Evolutionary conservation across 2,329 filamentous ascomycete genomes (phyloP).

Genomic region (Alternaria panax): DNA sequence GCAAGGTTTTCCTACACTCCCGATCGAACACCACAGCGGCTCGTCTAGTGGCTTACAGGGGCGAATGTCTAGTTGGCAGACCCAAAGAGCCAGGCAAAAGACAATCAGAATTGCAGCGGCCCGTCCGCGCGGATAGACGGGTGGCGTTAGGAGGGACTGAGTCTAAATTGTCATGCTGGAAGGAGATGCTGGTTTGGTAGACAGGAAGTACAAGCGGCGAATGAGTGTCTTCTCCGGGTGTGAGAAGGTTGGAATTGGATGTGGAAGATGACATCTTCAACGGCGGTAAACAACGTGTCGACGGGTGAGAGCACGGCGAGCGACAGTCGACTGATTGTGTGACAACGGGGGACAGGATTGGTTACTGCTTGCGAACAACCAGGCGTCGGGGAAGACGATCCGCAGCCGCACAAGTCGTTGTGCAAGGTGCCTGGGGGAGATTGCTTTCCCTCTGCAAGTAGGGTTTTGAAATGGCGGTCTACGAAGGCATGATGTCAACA

Average conservation of each 20-base stretch:
- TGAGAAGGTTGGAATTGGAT: conserved; percentile 13
- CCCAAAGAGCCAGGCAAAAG: conserved; percentile 26
- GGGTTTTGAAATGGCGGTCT: conserved; percentile 40
- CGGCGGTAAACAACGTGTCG: conserved; percentile 40
- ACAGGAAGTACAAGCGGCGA: conserved; percentile 29
- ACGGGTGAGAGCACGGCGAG: conserved; percentile 23
- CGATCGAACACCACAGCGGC: conserved; percentile 1
- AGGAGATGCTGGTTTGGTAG: conserved; percentile 32
- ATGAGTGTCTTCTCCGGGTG: conserved; percentile 22
- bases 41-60: conserved; percentile 28
- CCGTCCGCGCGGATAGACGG: conserved; percentile 48
- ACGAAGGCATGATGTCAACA: conserved; percentile 21
- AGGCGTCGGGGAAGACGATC: conserved; percentile 27
- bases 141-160: conserved; percentile 33
- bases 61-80: conserved; percentile 36
- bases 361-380: conserved; percentile 2
- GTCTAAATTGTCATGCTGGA: conserved; percentile 33
- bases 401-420: conserved; percentile 20
- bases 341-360: conserved; percentile 28
- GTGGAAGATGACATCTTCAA: conserved; percentile 12
- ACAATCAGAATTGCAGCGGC: conserved; percentile 45
- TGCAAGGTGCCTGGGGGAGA: conserved; percentile 17
- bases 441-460: conserved; percentile 20
- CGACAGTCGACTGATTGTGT: conserved; percentile 23
- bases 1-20: conserved; percentile 11